Evolutionary conservation across 1,284 basidiomycete genomes (phyloP).

Genomic region (Mycosarcoma mackinlayi): DNA sequence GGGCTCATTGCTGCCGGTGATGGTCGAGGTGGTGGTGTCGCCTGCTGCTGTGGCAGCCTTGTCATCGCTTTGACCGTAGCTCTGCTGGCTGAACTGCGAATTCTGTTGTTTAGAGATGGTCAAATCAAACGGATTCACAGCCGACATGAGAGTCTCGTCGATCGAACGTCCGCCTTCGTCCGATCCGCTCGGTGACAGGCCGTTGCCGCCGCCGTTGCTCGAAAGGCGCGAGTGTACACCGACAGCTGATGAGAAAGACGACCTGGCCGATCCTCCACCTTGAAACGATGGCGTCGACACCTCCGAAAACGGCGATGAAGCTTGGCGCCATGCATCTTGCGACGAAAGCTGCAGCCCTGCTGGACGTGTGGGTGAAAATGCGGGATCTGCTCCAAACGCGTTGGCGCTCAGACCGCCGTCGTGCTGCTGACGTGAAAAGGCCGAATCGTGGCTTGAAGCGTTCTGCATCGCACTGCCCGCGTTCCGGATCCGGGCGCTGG

Average conservation of each 20-base stretch:
- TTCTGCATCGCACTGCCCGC: conserved; percentile 13
- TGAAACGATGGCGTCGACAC: conserved; percentile 41
- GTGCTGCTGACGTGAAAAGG: conserved; percentile 6
- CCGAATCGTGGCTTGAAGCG: conserved; percentile 14
- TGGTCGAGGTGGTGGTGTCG: conserved; percentile 30
- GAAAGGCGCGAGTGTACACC: conserved; percentile 33
- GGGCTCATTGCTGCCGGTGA: conserved; percentile 45
- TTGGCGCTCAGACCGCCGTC: conserved; percentile 1
- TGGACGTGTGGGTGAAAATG: conserved; percentile 15
- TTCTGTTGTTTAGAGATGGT: conserved; percentile 32
- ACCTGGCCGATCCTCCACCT: conserved; percentile 36
- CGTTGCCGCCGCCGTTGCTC: conserved; percentile 14
- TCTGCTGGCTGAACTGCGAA: too few species aligned
- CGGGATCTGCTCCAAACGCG: conserved; percentile 6
- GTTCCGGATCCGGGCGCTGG: conserved; percentile 8
- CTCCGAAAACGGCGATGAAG: conserved; percentile 45
- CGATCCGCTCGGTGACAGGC: conserved; percentile 17
- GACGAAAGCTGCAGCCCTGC: conserved; percentile 14
- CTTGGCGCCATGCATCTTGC: conserved; percentile 39
- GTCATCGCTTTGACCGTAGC: neutral
- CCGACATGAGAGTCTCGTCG: conserved; percentile 32
- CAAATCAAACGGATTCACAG: conserved; percentile 40
- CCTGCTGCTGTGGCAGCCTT: conserved; percentile 4
- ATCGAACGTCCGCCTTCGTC: conserved; percentile 19
- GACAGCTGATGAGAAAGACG: conserved; percentile 35